Conservation (phyloP, 768 basidiomycete genomes). For the Coprinopsis cinerea region DNA sequence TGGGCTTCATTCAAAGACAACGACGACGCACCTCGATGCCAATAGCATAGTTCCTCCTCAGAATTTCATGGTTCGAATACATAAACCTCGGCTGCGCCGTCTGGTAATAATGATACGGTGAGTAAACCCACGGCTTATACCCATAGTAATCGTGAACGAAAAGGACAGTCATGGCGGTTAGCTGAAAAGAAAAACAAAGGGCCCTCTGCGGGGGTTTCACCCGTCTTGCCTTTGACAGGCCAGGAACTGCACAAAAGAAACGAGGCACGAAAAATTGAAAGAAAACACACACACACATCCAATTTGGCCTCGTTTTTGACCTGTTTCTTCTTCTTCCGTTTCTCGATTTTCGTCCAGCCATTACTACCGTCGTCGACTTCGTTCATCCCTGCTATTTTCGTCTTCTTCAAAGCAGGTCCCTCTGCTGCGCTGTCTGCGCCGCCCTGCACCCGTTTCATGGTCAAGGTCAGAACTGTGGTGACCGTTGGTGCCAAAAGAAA, state of each 20-base stretch:
- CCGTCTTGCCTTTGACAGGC: background rate
- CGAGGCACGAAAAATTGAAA: slow-evolving; percentile 9
- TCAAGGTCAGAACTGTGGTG: background rate
- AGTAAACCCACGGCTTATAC: slow-evolving; percentile 1
- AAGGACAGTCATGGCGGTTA: background rate
- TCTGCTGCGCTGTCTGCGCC: background rate
- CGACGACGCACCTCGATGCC: slow-evolving; percentile 64
- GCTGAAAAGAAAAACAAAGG: background rate
- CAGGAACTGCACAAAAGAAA: background rate
- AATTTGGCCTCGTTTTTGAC: slow-evolving; percentile 51
- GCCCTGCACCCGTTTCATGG: background rate
- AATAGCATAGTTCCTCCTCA: slow-evolving; percentile 65
- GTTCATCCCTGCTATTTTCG: slow-evolving; percentile 18
- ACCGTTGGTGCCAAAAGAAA: background rate
- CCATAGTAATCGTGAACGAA: background rate
- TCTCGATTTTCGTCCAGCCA: slow-evolving; percentile 69
- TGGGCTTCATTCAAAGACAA: background rate
- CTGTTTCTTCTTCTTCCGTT: slow-evolving; percentile 64
- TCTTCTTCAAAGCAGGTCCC: slow-evolving; percentile 29
- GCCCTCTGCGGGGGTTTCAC: background rate
- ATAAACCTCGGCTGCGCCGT: slow-evolving; percentile 67
- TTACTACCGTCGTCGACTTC: slow-evolving; percentile 14
- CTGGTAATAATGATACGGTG: slow-evolving; percentile 23
- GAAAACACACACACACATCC: slow-evolving; percentile 46
- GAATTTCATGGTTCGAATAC: slow-evolving; percentile 74